A percentile compares a stretch with the other conserved stretches of the same genome.
These are phyloP conservation scores for Candida nonsorbophila DNA, from an alignment of 805 yeast species.

Conservation along the genomic window DNA sequence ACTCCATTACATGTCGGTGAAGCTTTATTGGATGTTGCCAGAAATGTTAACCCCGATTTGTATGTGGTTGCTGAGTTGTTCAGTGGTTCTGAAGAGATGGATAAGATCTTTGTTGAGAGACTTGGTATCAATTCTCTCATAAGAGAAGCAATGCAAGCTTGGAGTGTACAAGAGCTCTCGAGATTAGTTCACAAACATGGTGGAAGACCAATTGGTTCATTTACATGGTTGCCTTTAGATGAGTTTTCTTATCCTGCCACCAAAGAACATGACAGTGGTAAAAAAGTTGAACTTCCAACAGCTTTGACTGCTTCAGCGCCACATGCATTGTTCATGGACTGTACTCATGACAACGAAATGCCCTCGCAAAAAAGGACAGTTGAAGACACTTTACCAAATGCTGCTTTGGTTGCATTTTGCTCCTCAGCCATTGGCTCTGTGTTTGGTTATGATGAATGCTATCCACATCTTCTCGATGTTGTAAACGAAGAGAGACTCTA, in stretches of 20 bases:
- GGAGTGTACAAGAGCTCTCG: slow-evolving; percentile 82
- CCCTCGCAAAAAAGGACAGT: slow-evolving; percentile 87
- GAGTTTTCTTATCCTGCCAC: slow-evolving; percentile 64
- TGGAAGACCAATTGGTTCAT: slow-evolving; percentile 92
- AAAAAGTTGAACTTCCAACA: slow-evolving; percentile 55
- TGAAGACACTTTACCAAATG: slow-evolving; percentile 91
- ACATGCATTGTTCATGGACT: slow-evolving; percentile 95
- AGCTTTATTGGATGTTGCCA: slow-evolving; percentile 79
- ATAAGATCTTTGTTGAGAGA: slow-evolving; percentile 83
- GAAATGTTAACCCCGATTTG: slow-evolving; percentile 75
- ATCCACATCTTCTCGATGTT: slow-evolving; percentile 74
- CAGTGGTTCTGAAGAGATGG: slow-evolving; percentile 88
- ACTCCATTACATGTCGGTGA: slow-evolving; percentile 96
- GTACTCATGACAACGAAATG: slow-evolving; percentile 93
- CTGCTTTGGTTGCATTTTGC: slow-evolving; percentile 90
- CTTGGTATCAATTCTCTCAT: slow-evolving; percentile 85
- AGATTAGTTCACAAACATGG: slow-evolving; percentile 87
- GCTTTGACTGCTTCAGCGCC: slow-evolving; percentile 67
- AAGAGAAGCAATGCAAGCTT: slow-evolving; percentile 97
- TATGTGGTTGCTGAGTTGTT: slow-evolving; percentile 94
- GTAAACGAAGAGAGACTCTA: slow-evolving; percentile 73
- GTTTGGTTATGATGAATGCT: slow-evolving; percentile 90
- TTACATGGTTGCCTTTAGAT: slow-evolving; percentile 73
- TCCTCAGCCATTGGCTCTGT: slow-evolving; percentile 93
- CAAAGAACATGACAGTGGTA: slow-evolving; percentile 24